Conservation (phyloP, 108 stramenopile species). For the Epithemia pelagica region DNA sequence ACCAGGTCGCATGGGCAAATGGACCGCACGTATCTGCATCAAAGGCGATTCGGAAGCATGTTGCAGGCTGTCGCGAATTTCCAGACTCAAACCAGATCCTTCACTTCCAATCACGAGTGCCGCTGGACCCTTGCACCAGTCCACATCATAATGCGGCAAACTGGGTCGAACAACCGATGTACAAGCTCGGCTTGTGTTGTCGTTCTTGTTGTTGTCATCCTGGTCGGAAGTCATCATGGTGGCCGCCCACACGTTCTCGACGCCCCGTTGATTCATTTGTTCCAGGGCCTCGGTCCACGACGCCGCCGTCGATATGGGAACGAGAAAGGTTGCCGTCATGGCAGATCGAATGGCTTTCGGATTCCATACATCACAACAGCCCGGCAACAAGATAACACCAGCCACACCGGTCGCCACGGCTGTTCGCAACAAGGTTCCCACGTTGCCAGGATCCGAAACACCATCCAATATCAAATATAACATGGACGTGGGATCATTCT, state of each 20-base stretch:
- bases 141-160: constrained; percentile 38
- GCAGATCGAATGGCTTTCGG: constrained; percentile 77
- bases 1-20: constrained; percentile 75
- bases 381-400: constrained; percentile 61
- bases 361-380: constrained; percentile 78
- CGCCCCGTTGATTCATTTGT: constrained; percentile 31
- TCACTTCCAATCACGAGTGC: constrained; percentile 80
- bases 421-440: constrained; percentile 71
- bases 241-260: constrained; percentile 53
- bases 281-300: constrained; percentile 29
- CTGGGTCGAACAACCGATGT: not conserved
- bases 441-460: constrained; percentile 84
- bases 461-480: constrained; percentile 77
- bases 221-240: constrained; percentile 53
- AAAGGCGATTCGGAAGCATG: not conserved
- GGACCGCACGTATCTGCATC: constrained; percentile 39
- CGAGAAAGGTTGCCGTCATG: constrained; percentile 74
- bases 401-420: constrained; percentile 58
- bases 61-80: constrained; percentile 43
- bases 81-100: constrained; percentile 54
- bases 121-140: constrained; percentile 32
- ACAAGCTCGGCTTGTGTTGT: constrained; percentile 12
- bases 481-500: constrained; percentile 12
- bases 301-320: constrained; percentile 45
- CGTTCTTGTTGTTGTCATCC: constrained; percentile 2